Evolutionary conservation across 768 basidiomycete species (phyloP), one percentile per base, ranked within the genome.

Genomic region (Tricholoma flavovirens): DNA sequence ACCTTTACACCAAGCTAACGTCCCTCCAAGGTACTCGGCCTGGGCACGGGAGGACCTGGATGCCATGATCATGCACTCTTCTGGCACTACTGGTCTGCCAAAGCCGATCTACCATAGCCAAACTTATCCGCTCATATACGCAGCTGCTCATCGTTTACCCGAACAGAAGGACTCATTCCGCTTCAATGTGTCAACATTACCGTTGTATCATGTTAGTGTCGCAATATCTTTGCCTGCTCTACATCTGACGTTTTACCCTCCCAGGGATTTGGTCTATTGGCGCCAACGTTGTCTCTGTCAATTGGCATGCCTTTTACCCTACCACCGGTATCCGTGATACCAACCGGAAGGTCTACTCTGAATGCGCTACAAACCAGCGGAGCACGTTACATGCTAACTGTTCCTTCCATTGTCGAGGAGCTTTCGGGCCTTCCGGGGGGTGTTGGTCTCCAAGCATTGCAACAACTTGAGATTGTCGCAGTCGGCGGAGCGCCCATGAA

Each of bases 41-140:
- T 65, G 60, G 53, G 46, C 50, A 4, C 65, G 67, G 8, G 53
- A 65, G 21, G 74, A 77, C 55, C 60, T 70, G 1, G 71, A 75
- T 14, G 73, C 73, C 0, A 53, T 78, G 14, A 76, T 80, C n/a
- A 59, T 80, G 51, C 79, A 80, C 57, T 77, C 78, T 0, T 80
- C 76, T 3, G 79, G 79, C 11, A 79, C 78, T 5, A 78, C 77
- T 2, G 79, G 77, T n/a, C 67, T 77, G 35, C 79, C 79, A 1
- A 80, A 80, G 61, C 71, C 77, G 1, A 74, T 80, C 26, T 67
- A 60, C 46, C 72, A 73, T 36, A 64, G 69, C 6, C 71, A 71
- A 36, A 63, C 67, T 0, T 75, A 70, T 46, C 57, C 68, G 5
- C 66, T 76, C 10, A 46, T 70, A 6, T 74, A 67, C 43, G 70